Evolutionary conservation across 2,329 filamentous ascomycete genomes (phyloP), one percentile per base, ranked within the genome.

Genomic region (Penicillium sp.): DNA sequence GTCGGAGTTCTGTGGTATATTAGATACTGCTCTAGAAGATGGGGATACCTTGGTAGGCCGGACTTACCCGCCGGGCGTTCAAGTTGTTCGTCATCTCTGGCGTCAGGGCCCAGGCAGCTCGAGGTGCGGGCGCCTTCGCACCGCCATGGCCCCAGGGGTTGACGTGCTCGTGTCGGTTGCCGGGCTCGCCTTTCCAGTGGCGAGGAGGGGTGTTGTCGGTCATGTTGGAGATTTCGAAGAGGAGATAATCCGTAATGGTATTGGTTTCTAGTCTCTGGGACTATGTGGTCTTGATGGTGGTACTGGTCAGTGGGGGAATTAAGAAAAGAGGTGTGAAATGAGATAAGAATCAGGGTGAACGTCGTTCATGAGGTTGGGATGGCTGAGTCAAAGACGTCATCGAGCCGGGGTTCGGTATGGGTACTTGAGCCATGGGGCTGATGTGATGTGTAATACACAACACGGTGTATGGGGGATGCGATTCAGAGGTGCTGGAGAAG

Each of bases 61-160:
- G 4, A 38, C 35, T 20, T 65, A 71, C 69, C 16, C 66, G 64
- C 49, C 69, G 56, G 36, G 10, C 20, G 3, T 20, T 14, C 13
- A 35, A 25, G 10, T 56, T 54, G 43, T 46, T 57, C 16, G 38
- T 51, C 47, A 50, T 62, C 38, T 50, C 56, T 4, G 50, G 58
- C 6, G 54, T 58, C 22, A 60, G 53, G 7, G 60, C 63, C 57
- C 58, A 63, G 18, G 61, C 54, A 27, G 65, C 60, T 1, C 61
- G 55, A 20, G 51, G 24, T 2, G 51, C 48, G 11, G 67, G 62
- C 6, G 57, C 59, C 42, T 61, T 65, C 14, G 57, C 54, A 16
- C 69, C 70, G 25, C 70, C 70, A 27, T 48, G 55, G 49, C 68
- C 63, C 69, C 69, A 72, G 52, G 68, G 67, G 44, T 70, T 72